These are phyloP conservation scores for Rhodotorula sp. DNA, from an alignment of 1,284 basidiomycete species.

Conservation along the genomic window DNA sequence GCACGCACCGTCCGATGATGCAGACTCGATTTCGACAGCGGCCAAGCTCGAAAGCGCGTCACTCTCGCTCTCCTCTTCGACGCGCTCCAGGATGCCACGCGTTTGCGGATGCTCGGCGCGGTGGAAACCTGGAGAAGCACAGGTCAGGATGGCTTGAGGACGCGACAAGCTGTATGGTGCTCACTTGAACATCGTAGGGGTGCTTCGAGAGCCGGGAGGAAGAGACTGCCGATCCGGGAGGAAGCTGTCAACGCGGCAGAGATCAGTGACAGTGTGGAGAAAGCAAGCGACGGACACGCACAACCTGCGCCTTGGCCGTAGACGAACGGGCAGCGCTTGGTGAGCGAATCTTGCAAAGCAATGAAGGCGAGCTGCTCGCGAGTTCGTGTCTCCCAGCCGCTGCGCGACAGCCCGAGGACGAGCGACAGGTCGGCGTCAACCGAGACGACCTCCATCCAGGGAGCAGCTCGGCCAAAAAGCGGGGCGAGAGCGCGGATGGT, in stretches of 20 bases:
- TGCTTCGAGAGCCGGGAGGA: constrained; percentile 15
- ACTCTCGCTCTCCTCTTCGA: not conserved
- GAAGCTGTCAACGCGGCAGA: not conserved
- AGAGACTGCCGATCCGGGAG: constrained; percentile 9
- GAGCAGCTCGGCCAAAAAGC: constrained; percentile 40
- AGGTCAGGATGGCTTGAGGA: too few relatives aligned
- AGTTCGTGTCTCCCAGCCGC: constrained; percentile 61
- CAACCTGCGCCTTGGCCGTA: constrained; percentile 18
- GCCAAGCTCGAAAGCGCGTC: not conserved
- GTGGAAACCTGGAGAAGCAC: too few relatives aligned
- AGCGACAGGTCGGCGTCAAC: constrained; percentile 61
- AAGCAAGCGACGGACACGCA: not conserved
- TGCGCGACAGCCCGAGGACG: constrained; percentile 69
- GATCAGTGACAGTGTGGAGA: not conserved
- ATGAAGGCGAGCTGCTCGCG: constrained; percentile 67
- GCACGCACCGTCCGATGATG: constrained; percentile 12
- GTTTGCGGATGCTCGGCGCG: not conserved
- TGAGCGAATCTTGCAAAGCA: constrained; percentile 67
- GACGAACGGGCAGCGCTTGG: constrained; percentile 56
- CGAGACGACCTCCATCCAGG: constrained; percentile 70
- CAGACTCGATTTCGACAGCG: not conserved
- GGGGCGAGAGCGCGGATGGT: constrained; percentile 47
- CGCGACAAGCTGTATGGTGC: not conserved
- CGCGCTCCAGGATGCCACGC: not conserved
- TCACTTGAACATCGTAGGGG: not conserved